Percentiles rank a stretch among this genome's conserved stretches.
These are phyloP conservation scores for Colletotrichum australisinense DNA, from an alignment of 2,329 filamentous ascomycete genomes.

Conservation along the genomic window DNA sequence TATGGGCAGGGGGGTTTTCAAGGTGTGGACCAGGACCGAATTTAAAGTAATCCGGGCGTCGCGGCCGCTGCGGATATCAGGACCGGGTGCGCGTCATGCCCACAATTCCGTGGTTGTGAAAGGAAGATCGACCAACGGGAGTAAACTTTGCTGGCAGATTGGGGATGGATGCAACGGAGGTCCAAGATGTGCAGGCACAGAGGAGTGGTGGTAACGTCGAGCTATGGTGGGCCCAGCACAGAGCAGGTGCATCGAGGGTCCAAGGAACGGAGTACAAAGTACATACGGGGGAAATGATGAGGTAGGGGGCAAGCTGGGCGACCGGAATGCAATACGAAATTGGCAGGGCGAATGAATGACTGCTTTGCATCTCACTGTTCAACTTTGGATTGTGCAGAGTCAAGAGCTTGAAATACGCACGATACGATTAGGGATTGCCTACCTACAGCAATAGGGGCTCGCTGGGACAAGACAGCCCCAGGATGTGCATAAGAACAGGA, in stretches of 20 bases:
- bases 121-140: conserved; percentile 2
- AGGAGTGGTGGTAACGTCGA: conserved; percentile 11
- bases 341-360: not conserved
- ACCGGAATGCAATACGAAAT: conserved; percentile 10
- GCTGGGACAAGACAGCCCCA: not conserved
- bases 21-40: conserved; percentile 1
- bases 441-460: not conserved
- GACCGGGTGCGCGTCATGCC: conserved; percentile 27
- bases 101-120: conserved; percentile 5
- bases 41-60: conserved; percentile 28
- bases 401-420: not conserved
- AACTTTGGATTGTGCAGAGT: not conserved
- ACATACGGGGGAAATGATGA: conserved; percentile 9
- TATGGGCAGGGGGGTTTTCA: not conserved
- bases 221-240: conserved; percentile 18
- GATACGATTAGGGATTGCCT: no score
- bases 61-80: conserved; percentile 23
- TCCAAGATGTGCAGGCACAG: conserved; percentile 4
- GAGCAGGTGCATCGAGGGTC: not conserved
- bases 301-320: not conserved
- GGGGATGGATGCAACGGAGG: not conserved
- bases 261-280: not conserved
- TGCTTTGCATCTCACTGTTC: not conserved
- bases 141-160: not conserved
- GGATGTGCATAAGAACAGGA: not conserved